Evolutionary conservation across 208 protist species (phyloP).

Genomic region (Trypanosoma theileri): DNA sequence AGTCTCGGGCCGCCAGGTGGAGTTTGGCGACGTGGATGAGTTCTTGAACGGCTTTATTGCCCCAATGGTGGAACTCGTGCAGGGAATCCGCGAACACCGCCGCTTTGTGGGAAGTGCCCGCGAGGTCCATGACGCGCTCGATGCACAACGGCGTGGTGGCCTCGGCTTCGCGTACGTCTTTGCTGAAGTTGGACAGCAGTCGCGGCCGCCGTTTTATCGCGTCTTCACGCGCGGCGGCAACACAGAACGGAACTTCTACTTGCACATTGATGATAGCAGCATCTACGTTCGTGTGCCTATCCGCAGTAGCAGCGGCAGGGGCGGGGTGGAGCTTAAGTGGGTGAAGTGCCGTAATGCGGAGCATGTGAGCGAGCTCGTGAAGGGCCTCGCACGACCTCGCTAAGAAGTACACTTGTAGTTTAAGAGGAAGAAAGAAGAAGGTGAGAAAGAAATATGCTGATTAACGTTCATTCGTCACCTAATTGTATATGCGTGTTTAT

Average conservation of each 20-base stretch:
- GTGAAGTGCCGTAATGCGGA: slow-evolving; percentile 77
- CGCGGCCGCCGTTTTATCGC: slow-evolving; percentile 53
- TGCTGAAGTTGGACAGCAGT: slow-evolving; percentile 49
- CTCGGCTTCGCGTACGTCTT: slow-evolving; percentile 73
- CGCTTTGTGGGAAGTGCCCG: slow-evolving; percentile 59
- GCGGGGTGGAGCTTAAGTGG: slow-evolving; percentile 46
- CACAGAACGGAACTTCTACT: slow-evolving; percentile 57
- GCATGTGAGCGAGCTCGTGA: slow-evolving; percentile 76
- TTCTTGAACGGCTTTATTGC: slow-evolving; percentile 66
- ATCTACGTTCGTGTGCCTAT: slow-evolving; percentile 77
- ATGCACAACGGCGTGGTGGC: slow-evolving; percentile 42
- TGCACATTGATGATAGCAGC: slow-evolving; percentile 67
- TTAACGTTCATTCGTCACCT: too few relatives aligned
- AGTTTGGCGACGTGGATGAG: slow-evolving; percentile 82
- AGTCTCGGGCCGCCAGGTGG: slow-evolving; percentile 36
- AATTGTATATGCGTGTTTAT: too few relatives aligned
- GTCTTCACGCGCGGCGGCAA: slow-evolving; percentile 54
- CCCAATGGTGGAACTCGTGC: slow-evolving; percentile 58
- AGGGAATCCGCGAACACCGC: slow-evolving; percentile 53
- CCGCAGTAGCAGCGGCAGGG: slow-evolving; percentile 18
- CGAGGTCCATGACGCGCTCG: slow-evolving; percentile 55
- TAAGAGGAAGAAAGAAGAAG: slow-evolving; percentile 1
- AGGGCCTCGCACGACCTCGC: slow-evolving; percentile 49
- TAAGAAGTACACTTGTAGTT: slow-evolving; percentile 2
- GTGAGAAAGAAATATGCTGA: not conserved